Percentiles rank a stretch among this genome's conserved stretches.
Conservation (phyloP, 352 stramenopile species). For the Phytophthora pseudosyringae region DNA sequence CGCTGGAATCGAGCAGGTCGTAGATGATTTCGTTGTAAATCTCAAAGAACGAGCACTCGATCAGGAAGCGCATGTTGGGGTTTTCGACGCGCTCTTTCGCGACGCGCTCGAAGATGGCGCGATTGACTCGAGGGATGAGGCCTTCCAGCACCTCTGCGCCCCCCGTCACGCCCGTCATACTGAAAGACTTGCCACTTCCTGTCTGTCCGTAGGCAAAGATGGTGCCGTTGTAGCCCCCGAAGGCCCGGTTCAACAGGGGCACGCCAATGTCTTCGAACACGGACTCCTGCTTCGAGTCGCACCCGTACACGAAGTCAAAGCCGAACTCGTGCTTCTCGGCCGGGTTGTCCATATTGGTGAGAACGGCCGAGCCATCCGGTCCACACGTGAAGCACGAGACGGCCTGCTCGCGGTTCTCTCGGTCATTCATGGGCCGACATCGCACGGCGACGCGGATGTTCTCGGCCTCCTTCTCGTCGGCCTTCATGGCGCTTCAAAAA, state of each 20-base stretch:
- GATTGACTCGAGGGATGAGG: conserved; percentile 93
- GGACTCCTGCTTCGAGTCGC: conserved; percentile 69
- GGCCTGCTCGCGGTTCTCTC: conserved; percentile 82
- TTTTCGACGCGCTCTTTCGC: conserved; percentile 62
- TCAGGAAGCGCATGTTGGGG: conserved; percentile 85
- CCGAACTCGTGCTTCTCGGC: conserved; percentile 85
- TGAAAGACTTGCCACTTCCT: conserved; percentile 90
- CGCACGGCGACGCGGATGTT: conserved; percentile 94
- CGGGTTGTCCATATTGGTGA: conserved; percentile 86
- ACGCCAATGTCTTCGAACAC: conserved; percentile 85
- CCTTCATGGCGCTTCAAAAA: conserved; percentile 65
- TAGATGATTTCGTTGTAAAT: conserved; percentile 98
- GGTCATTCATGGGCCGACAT: conserved; percentile 91
- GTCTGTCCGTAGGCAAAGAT: conserved; percentile 92
- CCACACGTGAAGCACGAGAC: conserved; percentile 75
- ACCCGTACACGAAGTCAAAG: conserved; percentile 91
- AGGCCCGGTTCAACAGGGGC: conserved; percentile 82
- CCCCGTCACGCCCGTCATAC: conserved; percentile 77
- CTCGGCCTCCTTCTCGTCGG: conserved; percentile 82
- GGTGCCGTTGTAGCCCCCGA: conserved; percentile 90
- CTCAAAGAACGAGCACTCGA: conserved; percentile 95
- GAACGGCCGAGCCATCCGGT: conserved; percentile 70
- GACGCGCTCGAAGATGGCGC: conserved; percentile 90
- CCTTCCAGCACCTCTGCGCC: conserved; percentile 72
- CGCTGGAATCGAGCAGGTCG: conserved; percentile 91